Conservation (phyloP, 495 filamentous ascomycete species). For the Talaromyces thailandensis region DNA sequence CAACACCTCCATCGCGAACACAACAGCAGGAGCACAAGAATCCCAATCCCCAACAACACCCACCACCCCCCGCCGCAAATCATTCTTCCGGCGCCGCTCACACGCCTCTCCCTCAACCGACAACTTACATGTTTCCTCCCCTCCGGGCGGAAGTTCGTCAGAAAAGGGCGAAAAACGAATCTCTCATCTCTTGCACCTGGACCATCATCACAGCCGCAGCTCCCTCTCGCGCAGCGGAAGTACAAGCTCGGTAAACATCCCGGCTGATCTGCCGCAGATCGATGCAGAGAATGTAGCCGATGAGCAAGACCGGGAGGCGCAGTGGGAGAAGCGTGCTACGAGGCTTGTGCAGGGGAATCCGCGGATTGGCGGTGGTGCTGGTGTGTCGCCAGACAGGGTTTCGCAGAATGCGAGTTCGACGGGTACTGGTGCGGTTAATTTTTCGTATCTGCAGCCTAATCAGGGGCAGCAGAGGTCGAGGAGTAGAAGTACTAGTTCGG, state of each 20-base stretch:
- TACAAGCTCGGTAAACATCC: slow-evolving; percentile 60
- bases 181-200: slow-evolving; percentile 62
- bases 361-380: slow-evolving; percentile 14
- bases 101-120: slow-evolving; percentile 27
- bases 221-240: slow-evolving; percentile 45
- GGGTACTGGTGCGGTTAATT: background rate
- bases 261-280: slow-evolving; percentile 69
- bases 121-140: slow-evolving; percentile 11
- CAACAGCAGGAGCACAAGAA: background rate
- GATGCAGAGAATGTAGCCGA: slow-evolving; percentile 37
- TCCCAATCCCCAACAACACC: slow-evolving; percentile 7
- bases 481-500: slow-evolving; percentile 25
- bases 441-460: background rate
- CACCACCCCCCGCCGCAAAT: slow-evolving; percentile 34
- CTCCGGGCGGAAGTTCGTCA: slow-evolving; percentile 2
- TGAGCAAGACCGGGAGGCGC: slow-evolving; percentile 42
- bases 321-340: slow-evolving; percentile 87
- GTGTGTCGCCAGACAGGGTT: slow-evolving; percentile 9
- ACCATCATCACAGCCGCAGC: slow-evolving; percentile 27
- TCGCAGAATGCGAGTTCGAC: background rate
- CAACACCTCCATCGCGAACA: slow-evolving; percentile 8
- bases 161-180: slow-evolving; percentile 40
- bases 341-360: slow-evolving; percentile 65
- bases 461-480: background rate
- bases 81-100: slow-evolving; percentile 39